phyloP scores from a whole-genome alignment of 331 rosid genomes.

The Phaseolus coccineus region DNA sequence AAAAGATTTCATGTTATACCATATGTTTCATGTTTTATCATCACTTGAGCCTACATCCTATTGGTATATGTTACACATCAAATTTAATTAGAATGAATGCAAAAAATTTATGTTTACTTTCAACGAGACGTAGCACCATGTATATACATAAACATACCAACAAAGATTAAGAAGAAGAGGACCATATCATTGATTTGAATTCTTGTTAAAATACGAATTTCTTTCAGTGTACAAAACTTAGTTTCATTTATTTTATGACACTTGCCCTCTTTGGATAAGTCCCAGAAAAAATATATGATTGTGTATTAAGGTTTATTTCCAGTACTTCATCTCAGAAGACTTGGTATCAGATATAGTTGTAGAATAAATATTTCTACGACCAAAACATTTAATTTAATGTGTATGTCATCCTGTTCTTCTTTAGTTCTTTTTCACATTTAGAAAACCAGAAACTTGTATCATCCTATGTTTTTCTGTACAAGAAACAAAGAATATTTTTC shows the following conservation, averaged over 20 bases:
- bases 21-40: too few relatives aligned
- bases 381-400: constrained; percentile 26
- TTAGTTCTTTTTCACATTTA: constrained; percentile 25
- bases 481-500: constrained; percentile 44
- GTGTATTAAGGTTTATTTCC: background rate
- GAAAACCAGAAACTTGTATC: constrained; percentile 40
- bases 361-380: constrained; percentile 21
- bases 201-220: too few relatives aligned
- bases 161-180: too few relatives aligned
- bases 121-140: too few relatives aligned
- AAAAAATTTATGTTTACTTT: too few relatives aligned
- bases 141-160: too few relatives aligned
- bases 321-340: background rate
- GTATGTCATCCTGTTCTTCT: constrained; percentile 38
- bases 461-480: constrained; percentile 62
- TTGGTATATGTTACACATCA: too few relatives aligned
- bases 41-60: too few relatives aligned
- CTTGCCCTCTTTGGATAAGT: background rate
- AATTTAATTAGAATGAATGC: too few relatives aligned
- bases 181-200: too few relatives aligned
- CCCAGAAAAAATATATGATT: background rate
- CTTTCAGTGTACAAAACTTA: too few relatives aligned
- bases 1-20: too few relatives aligned
- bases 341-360: constrained; percentile 26
- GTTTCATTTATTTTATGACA: background rate